Base-by-base conservation (phyloP, 2,329 filamentous ascomycete genomes). In the Colletotrichum viniferum region DNA sequence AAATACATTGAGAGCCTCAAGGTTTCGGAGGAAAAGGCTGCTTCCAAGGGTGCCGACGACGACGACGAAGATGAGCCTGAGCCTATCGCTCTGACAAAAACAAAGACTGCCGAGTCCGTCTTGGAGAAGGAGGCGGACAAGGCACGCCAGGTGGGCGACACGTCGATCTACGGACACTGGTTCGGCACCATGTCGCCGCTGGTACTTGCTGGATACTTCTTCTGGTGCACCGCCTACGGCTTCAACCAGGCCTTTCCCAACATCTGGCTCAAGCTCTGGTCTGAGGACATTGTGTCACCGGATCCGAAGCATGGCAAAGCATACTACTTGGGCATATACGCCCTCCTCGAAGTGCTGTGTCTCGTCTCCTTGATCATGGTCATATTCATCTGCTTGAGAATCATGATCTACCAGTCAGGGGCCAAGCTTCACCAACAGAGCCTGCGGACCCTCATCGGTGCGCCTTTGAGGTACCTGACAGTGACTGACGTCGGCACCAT, bases 211-310 rank as follows among this genome's bases (percentile, higher is more conserved):
- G 52, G 76, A 2, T 80, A 83, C 1, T 14, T 80, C 3, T 7
- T 81, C 1, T 71, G 79, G 3, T 79, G 76, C 16, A 34, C 80
- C 8, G n/a, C 78, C 2, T 78, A 76, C 2, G 84, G 80, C 2
- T 82, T 82, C 16, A 78, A 78, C 12, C 73, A 67, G 5, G 83
- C 79, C 58, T 79, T 84, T 4, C 81, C 83, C 0, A 81, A 76
- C 3, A 69, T 88, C 5, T 88, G 86, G 86, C 76, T 88, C 8
- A 86, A 83, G 21, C 86, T 82, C 73, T 87, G 86, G 83, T 81
- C 86, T 2, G 79, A 82, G 3, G 82, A 85, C 61, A 71, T 77
- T 2, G 79, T 81, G 5, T 21, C 60, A 62, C 24, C 61, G 32
- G 21, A 60, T 34, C 28, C 71, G 38, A 34, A 63, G 38, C 76